Evolutionary conservation across 768 basidiomycete species (phyloP).

Genomic region (Calocybe gangraenosa): DNA sequence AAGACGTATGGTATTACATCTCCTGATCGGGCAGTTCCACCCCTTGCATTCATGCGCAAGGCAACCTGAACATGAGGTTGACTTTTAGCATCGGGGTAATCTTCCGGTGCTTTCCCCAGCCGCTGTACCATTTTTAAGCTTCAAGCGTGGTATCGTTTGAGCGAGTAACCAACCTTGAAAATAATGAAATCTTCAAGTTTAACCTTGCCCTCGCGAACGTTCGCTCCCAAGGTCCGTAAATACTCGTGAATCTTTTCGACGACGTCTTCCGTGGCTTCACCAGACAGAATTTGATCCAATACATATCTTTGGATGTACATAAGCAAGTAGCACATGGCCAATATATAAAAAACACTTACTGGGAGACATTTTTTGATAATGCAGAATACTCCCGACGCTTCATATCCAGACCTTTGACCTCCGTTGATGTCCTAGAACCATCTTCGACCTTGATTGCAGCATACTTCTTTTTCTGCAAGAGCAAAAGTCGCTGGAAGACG

Average conservation of each 20-base stretch:
- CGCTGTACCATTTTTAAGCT: constrained; percentile 45
- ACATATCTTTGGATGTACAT: constrained; percentile 60
- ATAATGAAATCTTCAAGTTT: constrained; percentile 94
- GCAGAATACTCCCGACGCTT: constrained; percentile 94
- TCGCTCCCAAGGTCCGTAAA: constrained; percentile 67
- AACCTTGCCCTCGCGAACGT: constrained; percentile 72
- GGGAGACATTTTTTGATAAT: constrained; percentile 88
- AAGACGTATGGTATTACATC: constrained; percentile 98
- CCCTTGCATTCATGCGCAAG: constrained; percentile 80
- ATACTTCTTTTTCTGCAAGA: constrained; percentile 99
- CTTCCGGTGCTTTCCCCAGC: constrained; percentile 93
- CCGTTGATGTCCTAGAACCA: constrained; percentile 68
- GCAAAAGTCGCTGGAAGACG: constrained; percentile 86
- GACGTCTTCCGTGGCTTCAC: constrained; percentile 84
- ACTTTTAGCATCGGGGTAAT: constrained; percentile 92
- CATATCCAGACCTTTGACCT: constrained; percentile 98
- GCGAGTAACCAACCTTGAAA: constrained; percentile 65
- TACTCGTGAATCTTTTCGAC: constrained; percentile 94
- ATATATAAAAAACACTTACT: constrained; percentile 49
- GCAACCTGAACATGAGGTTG: constrained; percentile 98
- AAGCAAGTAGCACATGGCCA: neutral
- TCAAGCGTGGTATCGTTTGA: neutral
- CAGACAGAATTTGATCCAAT: constrained; percentile 85
- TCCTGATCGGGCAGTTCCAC: constrained; percentile 74
- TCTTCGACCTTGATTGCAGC: constrained; percentile 95